Percentiles rank a stretch among this genome's conserved stretches.
These are phyloP conservation scores for Xylaria cubensis DNA, from an alignment of 495 filamentous ascomycete genomes.

Conservation along the genomic window DNA sequence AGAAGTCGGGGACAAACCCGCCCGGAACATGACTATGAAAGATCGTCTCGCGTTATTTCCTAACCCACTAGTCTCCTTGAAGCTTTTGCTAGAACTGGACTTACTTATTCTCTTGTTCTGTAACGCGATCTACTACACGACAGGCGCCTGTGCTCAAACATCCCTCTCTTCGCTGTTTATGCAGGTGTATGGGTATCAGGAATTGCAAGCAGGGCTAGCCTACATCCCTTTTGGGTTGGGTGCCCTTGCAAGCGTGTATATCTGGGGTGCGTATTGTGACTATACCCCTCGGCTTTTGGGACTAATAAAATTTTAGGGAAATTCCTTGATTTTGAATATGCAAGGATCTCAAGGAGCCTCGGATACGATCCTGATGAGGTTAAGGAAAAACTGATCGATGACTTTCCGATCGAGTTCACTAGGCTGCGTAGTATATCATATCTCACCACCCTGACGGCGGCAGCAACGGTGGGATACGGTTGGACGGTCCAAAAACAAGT, in stretches of 20 bases:
- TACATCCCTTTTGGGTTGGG: slow-evolving; percentile 2
- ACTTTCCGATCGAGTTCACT: background rate
- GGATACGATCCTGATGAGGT: background rate
- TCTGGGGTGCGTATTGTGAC: background rate
- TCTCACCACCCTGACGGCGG: background rate
- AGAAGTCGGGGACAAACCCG: background rate
- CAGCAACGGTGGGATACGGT: slow-evolving; percentile 1
- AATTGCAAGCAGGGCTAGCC: slow-evolving; percentile 10
- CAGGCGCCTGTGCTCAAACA: slow-evolving; percentile 2
- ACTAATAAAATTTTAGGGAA: background rate
- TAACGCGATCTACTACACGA: slow-evolving; percentile 13
- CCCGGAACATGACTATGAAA: background rate
- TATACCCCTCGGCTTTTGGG: background rate
- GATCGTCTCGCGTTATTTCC: background rate
- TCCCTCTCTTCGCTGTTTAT: background rate
- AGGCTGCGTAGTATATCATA: slow-evolving; percentile 27
- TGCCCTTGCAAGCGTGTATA: background rate
- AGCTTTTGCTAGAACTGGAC: slow-evolving; percentile 18
- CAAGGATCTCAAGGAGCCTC: background rate
- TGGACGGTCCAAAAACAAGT: slow-evolving; percentile 17
- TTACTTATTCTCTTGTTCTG: slow-evolving; percentile 18
- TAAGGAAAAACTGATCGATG: background rate
- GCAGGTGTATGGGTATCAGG: slow-evolving; percentile 13
- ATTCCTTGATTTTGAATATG: background rate
- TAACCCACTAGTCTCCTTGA: background rate